Conservation (phyloP, 192 early-diverging fungal genomes). For the Geosiphon pyriformis region DNA sequence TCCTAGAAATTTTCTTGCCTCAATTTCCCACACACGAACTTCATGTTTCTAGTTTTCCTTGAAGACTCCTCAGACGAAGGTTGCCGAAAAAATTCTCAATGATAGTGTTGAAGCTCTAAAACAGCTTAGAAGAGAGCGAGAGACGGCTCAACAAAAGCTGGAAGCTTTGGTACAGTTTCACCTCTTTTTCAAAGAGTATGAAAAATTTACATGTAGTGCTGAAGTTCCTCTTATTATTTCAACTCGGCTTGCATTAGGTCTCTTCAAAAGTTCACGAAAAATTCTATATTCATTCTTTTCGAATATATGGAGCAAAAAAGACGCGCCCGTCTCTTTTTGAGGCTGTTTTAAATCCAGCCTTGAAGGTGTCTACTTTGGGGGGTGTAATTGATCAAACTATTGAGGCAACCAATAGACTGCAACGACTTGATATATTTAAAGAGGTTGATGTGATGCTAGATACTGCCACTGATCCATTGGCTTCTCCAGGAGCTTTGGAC, state of each 20-base stretch:
- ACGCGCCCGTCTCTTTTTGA: constrained; percentile 47
- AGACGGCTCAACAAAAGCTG: background rate
- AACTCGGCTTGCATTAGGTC: too few species aligned
- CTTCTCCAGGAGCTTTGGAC: constrained; percentile 52
- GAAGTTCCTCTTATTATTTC: background rate
- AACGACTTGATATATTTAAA: constrained; percentile 67
- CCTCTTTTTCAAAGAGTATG: background rate
- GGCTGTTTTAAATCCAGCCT: constrained; percentile 30
- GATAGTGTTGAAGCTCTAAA: background rate
- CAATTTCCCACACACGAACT: too few species aligned
- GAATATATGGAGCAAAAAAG: constrained; percentile 28
- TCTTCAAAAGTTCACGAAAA: background rate
- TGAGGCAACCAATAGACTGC: constrained; percentile 48
- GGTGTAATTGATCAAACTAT: constrained; percentile 56
- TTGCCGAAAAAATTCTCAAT: background rate
- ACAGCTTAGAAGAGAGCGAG: background rate
- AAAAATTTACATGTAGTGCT: background rate
- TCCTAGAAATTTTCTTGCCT: too few species aligned
- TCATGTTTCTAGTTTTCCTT: background rate
- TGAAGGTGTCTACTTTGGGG: constrained; percentile 50
- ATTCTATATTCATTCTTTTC: constrained; percentile 24
- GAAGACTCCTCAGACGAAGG: background rate
- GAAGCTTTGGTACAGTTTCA: background rate
- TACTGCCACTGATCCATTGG: constrained; percentile 37
- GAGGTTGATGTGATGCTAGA: constrained; percentile 64